Conservation (phyloP, 1,139 yeast genomes). For the Geotrichum restrictum region DNA sequence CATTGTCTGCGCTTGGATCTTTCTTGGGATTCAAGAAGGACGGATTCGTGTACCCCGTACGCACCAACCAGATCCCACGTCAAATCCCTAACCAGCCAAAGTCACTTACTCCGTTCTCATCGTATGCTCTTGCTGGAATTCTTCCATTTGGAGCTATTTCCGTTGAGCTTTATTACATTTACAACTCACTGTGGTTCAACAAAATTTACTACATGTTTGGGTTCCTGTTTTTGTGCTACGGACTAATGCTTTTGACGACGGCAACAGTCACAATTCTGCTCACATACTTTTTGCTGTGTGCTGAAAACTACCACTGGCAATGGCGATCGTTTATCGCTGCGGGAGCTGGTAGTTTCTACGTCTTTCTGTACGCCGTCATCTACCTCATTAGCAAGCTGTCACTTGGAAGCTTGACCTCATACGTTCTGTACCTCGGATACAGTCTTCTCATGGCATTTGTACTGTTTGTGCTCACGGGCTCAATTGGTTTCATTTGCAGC, state of each 20-base stretch:
- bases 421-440: conserved; percentile 82
- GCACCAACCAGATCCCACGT: conserved; percentile 86
- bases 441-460: conserved; percentile 65
- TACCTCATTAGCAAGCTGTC: conserved; percentile 49
- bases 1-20: conserved; percentile 78
- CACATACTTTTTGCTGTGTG: conserved; percentile 78
- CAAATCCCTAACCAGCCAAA: conserved; percentile 91
- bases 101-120: conserved; percentile 66
- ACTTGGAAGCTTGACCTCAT: conserved; percentile 70
- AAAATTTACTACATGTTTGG: conserved; percentile 96
- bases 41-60: conserved; percentile 64
- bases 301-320: conserved; percentile 95
- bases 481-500: conserved; percentile 77
- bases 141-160: conserved; percentile 95
- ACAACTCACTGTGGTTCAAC: conserved; percentile 91
- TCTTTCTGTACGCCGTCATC: conserved; percentile 76
- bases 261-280: conserved; percentile 74
- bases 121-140: conserved; percentile 75
- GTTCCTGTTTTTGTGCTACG: conserved; percentile 80
- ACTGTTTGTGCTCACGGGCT: conserved; percentile 79
- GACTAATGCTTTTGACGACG: conserved; percentile 78
- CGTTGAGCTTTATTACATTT: conserved; percentile 84
- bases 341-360: conserved; percentile 84
- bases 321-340: conserved; percentile 89
- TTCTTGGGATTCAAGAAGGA: conserved; percentile 67